Evolutionary conservation across 1,284 basidiomycete species (phyloP).

Genomic region (Pseudozyma tsukubaensis): DNA sequence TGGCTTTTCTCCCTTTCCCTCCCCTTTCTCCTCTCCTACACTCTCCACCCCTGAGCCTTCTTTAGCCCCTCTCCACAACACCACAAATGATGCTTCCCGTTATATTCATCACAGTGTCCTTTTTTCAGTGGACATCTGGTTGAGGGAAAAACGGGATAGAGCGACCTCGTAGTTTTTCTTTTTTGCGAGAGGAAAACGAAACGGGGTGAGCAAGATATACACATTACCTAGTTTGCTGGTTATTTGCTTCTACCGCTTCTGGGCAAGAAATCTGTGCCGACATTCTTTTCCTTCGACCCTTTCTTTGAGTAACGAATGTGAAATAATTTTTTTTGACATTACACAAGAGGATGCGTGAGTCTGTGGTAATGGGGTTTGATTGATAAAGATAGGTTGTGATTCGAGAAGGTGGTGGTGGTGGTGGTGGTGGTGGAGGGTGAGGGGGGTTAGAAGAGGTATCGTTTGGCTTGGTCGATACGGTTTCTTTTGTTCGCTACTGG

Average conservation of each 20-base stretch:
- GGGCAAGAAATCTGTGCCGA: conserved; percentile 47
- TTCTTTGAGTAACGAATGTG: not conserved
- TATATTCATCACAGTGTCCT: conserved; percentile 58
- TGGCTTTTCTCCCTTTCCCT: not conserved
- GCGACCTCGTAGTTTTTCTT: conserved; percentile 1
- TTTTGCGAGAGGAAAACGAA: too few species aligned
- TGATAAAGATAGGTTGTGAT: too few species aligned
- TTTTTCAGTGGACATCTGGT: conserved; percentile 51
- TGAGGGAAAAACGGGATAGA: conserved; percentile 61
- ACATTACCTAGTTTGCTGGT: conserved; percentile 49
- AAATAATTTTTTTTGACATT: not conserved
- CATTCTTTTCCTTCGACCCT: conserved; percentile 8
- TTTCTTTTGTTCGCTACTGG: conserved; percentile 2
- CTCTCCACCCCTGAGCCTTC: too few species aligned
- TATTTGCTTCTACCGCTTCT: conserved; percentile 49
- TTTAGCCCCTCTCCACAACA: too few species aligned
- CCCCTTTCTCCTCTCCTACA: not conserved
- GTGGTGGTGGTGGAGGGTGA: too few species aligned
- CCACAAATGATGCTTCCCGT: too few species aligned
- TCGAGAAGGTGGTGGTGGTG: too few species aligned
- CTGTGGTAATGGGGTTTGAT: too few species aligned
- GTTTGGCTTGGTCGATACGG: conserved; percentile 39
- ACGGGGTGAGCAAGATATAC: conserved; percentile 33
- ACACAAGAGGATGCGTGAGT: too few species aligned
- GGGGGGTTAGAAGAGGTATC: conserved; percentile 37